phyloP scores from a whole-genome alignment of 768 basidiomycete species.

The Rhizopogon salebrosus region DNA sequence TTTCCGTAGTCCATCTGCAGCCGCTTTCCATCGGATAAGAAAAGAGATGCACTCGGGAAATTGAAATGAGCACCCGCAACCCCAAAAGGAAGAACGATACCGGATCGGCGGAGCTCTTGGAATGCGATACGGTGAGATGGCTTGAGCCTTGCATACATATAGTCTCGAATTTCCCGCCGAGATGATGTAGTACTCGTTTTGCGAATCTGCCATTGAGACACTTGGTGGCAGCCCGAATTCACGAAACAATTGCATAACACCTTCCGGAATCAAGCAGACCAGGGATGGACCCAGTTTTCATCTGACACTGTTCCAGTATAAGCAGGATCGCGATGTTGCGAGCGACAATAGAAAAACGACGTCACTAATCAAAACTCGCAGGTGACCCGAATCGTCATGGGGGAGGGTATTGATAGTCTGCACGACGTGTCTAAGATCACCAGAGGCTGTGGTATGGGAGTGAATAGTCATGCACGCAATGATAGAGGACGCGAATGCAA shows the following conservation, averaged over 20 bases:
- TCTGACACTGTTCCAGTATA: conserved; percentile 33
- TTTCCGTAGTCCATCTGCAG: conserved; percentile 34
- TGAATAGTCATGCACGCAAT: background rate
- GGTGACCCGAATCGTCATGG: conserved; percentile 31
- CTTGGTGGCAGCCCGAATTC: background rate
- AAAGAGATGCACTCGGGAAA: conserved; percentile 39
- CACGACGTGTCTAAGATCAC: conserved; percentile 42
- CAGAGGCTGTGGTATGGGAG: conserved; percentile 33
- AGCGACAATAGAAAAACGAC: conserved; percentile 19
- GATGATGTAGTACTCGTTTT: conserved; percentile 31
- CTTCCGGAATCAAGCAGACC: conserved; percentile 9
- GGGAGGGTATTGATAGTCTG: conserved; percentile 40
- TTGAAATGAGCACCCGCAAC: conserved; percentile 37
- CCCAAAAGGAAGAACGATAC: conserved; percentile 46
- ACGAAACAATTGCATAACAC: background rate
- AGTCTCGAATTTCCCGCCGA: conserved; percentile 37
- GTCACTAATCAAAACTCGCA: conserved; percentile 41
- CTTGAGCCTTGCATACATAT: conserved; percentile 32
- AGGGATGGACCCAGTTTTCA: conserved; percentile 18
- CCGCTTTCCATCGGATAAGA: conserved; percentile 42
- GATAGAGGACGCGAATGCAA: conserved; percentile 10
- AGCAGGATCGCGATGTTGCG: conserved; percentile 40
- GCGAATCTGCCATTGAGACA: conserved; percentile 20
- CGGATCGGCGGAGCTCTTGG: conserved; percentile 32
- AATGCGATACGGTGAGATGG: conserved; percentile 43